Conservation (phyloP, 441 rosid genomes). For the Omphalea diandra region DNA sequence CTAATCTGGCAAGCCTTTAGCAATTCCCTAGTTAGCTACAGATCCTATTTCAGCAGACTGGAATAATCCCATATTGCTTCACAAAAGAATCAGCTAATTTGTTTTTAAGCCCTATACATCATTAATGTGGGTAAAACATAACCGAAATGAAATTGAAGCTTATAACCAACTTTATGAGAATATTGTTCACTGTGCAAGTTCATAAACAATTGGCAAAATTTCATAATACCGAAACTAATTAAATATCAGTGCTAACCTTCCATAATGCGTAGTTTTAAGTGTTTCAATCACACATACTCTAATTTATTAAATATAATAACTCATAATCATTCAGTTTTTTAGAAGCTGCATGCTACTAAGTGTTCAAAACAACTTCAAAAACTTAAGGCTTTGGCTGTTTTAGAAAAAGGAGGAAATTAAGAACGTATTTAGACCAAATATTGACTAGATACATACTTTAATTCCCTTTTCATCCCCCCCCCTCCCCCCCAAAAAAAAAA, state of each 20-base stretch:
- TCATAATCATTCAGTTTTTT: too few relatives aligned
- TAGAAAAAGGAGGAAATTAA: not conserved
- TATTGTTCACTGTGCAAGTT: not conserved
- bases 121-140: not conserved
- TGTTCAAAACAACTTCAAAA: not conserved
- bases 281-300: too few relatives aligned
- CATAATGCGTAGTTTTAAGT: too few relatives aligned
- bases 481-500: too few relatives aligned
- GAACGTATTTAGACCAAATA: too few relatives aligned
- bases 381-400: too few relatives aligned
- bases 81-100: not conserved
- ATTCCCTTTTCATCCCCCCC: too few relatives aligned
- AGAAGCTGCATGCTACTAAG: not conserved
- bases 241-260: too few relatives aligned
- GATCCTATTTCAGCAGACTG: not conserved
- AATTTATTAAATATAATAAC: too few relatives aligned
- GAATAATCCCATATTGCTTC: not conserved
- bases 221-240: not conserved
- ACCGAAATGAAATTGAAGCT: not conserved
- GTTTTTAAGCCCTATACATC: not conserved
- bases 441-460: too few relatives aligned
- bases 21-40: not conserved
- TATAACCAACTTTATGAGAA: not conserved
- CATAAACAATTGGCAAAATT: not conserved
- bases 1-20: not conserved